Conservation (phyloP, 169 alveolate genomes). For the Babesia ovis region DNA sequence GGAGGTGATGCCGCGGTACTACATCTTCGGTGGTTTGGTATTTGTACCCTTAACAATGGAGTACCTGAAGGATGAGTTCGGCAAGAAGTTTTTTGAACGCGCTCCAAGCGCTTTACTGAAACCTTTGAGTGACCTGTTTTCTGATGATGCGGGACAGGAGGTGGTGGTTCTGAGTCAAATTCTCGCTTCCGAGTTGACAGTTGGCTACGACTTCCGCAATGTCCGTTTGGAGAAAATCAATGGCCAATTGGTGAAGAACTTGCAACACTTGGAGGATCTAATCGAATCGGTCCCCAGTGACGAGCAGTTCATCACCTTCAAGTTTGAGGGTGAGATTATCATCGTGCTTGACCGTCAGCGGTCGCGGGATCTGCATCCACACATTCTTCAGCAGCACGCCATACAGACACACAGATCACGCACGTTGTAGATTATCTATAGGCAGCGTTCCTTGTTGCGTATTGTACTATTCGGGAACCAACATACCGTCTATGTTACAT, state of each 20-base stretch:
- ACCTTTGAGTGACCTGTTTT: conserved; percentile 54
- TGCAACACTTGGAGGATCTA: conserved; percentile 64
- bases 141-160: conserved; percentile 62
- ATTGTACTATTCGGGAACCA: too few relatives aligned
- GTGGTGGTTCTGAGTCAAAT: conserved; percentile 75
- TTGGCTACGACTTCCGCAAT: conserved; percentile 72
- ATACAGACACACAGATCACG: conserved; percentile 54
- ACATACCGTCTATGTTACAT: too few relatives aligned
- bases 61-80: conserved; percentile 69
- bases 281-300: neutral
- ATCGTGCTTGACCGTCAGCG: conserved; percentile 37
- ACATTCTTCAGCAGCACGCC: conserved; percentile 64
- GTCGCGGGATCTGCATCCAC: conserved; percentile 21
- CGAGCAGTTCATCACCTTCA: conserved; percentile 31
- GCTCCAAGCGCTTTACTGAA: conserved; percentile 50
- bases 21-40: conserved; percentile 83
- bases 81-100: conserved; percentile 64
- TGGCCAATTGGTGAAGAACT: conserved; percentile 47
- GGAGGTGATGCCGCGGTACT: conserved; percentile 79
- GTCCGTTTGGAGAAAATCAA: conserved; percentile 61
- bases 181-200: conserved; percentile 75
- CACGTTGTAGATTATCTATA: neutral
- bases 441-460: too few relatives aligned
- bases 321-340: conserved; percentile 42
- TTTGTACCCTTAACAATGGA: conserved; percentile 79